These are phyloP conservation scores for Puccinia polysora DNA, from an alignment of 1,284 basidiomycete species.

Conservation along the genomic window DNA sequence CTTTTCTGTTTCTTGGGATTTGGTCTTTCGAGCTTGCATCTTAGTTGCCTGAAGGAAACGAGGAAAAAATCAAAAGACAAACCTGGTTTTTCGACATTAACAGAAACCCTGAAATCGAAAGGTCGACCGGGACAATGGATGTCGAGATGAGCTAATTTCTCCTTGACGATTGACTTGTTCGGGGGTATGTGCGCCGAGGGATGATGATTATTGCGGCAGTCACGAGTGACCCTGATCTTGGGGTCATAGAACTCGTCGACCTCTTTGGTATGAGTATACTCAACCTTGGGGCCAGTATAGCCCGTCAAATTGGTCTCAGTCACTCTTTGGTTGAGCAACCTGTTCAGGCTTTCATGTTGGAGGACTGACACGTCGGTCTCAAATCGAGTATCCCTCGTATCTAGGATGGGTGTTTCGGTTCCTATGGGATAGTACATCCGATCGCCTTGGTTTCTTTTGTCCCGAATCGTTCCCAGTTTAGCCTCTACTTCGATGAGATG, in stretches of 20 bases:
- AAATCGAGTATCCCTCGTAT: conserved; percentile 61
- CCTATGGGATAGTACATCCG: conserved; percentile 64
- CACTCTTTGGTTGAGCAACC: conserved; percentile 72
- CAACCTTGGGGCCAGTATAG: conserved; percentile 61
- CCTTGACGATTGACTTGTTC: conserved; percentile 63
- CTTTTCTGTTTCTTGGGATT: no score
- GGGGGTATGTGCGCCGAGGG: no score
- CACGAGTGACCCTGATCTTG: conserved; percentile 67
- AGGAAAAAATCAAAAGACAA: conserved; percentile 46
- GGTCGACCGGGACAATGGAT: conserved; percentile 72
- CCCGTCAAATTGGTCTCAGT: conserved; percentile 56
- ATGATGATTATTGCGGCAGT: conserved; percentile 59
- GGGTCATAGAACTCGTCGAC: conserved; percentile 72
- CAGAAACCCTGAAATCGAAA: conserved; percentile 87
- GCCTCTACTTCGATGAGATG: conserved; percentile 73
- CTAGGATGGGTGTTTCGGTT: conserved; percentile 67
- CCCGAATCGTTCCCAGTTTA: conserved; percentile 76
- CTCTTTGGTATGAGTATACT: conserved; percentile 72
- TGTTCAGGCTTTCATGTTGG: conserved; percentile 82
- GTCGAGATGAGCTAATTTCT: conserved; percentile 79
- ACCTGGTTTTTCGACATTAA: conserved; percentile 69
- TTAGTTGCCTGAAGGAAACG: no score
- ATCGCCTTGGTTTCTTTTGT: conserved; percentile 60
- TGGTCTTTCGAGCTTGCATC: no score
- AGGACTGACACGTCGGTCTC: conserved; percentile 83